Evolutionary conservation across 2,329 filamentous ascomycete species (phyloP).

Genomic region (Aspergillus candidus): DNA sequence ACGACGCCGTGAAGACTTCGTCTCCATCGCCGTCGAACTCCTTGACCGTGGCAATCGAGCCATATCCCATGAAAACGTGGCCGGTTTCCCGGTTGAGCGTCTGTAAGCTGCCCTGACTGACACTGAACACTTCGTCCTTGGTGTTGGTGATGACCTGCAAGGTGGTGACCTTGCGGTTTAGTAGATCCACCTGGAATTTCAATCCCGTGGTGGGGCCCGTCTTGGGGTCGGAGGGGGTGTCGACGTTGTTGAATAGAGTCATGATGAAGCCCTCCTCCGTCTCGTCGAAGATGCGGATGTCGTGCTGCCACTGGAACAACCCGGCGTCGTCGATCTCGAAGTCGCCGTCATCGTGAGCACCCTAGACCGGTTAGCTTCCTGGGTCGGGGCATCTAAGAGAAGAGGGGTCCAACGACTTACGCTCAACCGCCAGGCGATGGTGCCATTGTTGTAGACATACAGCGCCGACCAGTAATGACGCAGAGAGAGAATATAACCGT

Average conservation of each 20-base stretch:
- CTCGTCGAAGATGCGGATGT: constrained; percentile 32
- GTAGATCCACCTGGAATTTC: constrained; percentile 18
- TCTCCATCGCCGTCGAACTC: constrained; percentile 29
- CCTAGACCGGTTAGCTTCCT: constrained; percentile 9
- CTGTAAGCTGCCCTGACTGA: constrained; percentile 27
- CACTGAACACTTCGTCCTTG: constrained; percentile 19
- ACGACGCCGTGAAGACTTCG: constrained; percentile 28
- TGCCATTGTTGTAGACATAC: constrained; percentile 26
- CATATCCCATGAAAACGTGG: constrained; percentile 31
- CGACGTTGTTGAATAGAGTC: constrained; percentile 28
- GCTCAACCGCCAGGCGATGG: constrained; percentile 23
- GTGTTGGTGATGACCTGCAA: constrained; percentile 19
- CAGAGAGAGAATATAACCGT: constrained; percentile 31
- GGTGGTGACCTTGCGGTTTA: constrained; percentile 18
- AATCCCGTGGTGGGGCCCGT: constrained; percentile 18
- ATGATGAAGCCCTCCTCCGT: constrained; percentile 28
- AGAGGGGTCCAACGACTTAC: constrained; percentile 10
- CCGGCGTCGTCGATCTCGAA: constrained; percentile 17
- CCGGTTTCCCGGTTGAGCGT: constrained; percentile 17
- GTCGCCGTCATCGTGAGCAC: constrained; percentile 21
- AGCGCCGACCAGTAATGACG: constrained; percentile 32
- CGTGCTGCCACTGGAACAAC: constrained; percentile 30
- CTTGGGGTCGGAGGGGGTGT: constrained; percentile 17
- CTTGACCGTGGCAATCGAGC: constrained; percentile 30
- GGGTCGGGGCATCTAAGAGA: not conserved